These are phyloP conservation scores for Cymbopogon flexuosus DNA, from an alignment of 202 grass and related monocot species.

Conservation along the genomic window DNA sequence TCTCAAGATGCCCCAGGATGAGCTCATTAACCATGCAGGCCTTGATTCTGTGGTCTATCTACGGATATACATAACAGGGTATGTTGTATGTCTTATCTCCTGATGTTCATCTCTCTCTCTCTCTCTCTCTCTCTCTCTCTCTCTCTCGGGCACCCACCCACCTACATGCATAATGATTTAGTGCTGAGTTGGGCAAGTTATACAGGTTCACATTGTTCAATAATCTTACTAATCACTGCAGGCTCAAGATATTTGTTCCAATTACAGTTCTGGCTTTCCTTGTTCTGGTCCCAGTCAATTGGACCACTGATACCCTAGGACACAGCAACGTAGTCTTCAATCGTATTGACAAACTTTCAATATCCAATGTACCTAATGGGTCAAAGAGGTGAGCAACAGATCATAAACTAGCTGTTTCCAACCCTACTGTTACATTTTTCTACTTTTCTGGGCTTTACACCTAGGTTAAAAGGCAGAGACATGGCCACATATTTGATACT, in stretches of 20 bases:
- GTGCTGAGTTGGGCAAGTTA: background rate
- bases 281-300: conserved; percentile 83
- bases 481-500: background rate
- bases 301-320: conserved; percentile 64
- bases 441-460: background rate
- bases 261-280: conserved; percentile 70
- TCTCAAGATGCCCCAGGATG: conserved; percentile 86
- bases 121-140: too few species aligned
- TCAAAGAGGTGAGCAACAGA: conserved; percentile 59
- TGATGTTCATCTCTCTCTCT: background rate
- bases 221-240: conserved; percentile 24
- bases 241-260: conserved; percentile 92
- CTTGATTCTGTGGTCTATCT: conserved; percentile 91
- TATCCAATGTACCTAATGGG: conserved; percentile 77
- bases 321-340: conserved; percentile 37
- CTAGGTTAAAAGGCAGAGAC: background rate
- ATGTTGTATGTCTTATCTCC: background rate
- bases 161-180: background rate
- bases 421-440: background rate
- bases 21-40: conserved; percentile 86
- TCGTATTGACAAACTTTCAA: conserved; percentile 76
- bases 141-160: background rate
- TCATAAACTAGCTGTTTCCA: conserved; percentile 17
- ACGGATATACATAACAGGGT: conserved; percentile 91
- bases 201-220: background rate